phyloP scores from a whole-genome alignment of 106 monocot species.

The Apostasia ramifera region DNA sequence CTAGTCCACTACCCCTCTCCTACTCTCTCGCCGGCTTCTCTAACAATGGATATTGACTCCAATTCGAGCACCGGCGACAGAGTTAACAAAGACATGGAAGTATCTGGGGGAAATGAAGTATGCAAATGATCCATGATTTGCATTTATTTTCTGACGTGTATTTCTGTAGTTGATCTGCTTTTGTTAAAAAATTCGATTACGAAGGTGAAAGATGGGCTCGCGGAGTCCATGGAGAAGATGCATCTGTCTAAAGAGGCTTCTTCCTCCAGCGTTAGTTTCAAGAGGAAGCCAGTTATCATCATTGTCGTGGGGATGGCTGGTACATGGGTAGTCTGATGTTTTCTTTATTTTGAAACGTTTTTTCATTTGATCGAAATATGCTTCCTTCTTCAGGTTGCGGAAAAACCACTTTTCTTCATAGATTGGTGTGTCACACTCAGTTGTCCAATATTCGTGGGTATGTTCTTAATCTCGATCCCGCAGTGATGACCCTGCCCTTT shows the following conservation, averaged over 20 bases:
- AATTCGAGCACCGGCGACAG: constrained; percentile 4
- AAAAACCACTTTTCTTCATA: constrained; percentile 82
- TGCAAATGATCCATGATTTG: background rate
- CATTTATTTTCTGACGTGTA: background rate
- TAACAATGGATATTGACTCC: constrained; percentile 17
- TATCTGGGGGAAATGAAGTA: constrained; percentile 17
- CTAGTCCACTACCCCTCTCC: too few species aligned
- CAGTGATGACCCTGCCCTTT: constrained; percentile 83
- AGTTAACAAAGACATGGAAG: constrained; percentile 10
- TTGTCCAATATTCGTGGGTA: constrained; percentile 67
- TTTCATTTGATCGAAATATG: background rate
- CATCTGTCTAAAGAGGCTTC: constrained; percentile 21
- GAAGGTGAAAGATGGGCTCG: constrained; percentile 31
- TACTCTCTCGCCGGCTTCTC: background rate
- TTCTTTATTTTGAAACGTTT: background rate
- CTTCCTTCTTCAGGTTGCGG: constrained; percentile 56
- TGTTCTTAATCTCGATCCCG: constrained; percentile 89
- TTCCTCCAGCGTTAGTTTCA: constrained; percentile 37
- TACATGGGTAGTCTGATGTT: background rate
- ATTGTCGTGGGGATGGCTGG: constrained; percentile 96
- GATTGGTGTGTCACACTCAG: constrained; percentile 65
- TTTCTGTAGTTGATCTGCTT: background rate
- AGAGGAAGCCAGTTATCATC: constrained; percentile 76
- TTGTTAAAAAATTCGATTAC: constrained; percentile 3
- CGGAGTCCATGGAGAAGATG: constrained; percentile 55